A percentile compares a stretch with the other conserved stretches of the same genome.
Evolutionary conservation across 2,329 filamentous ascomycete genomes (phyloP).

Genomic region (Dendryphion nanum): DNA sequence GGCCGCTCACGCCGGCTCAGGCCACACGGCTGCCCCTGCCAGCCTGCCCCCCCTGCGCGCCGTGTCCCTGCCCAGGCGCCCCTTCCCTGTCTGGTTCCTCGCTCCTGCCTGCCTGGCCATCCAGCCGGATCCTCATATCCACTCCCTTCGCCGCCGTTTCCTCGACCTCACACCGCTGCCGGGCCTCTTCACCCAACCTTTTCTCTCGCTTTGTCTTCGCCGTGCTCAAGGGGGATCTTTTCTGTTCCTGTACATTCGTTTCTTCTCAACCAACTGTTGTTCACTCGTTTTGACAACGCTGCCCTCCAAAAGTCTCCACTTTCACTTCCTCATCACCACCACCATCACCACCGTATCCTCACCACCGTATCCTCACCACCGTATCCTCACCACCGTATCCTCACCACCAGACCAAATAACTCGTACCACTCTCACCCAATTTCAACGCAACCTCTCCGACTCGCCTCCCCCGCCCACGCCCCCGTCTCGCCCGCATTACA

Average conservation of each 20-base stretch:
- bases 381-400: not conserved
- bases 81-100: not conserved
- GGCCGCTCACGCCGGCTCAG: too few relatives aligned
- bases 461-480: too few relatives aligned
- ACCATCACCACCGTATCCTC: constrained; percentile 5
- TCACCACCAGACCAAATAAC: constrained; percentile 8
- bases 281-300: constrained; percentile 34
- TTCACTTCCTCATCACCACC: constrained; percentile 3
- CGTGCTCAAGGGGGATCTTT: constrained; percentile 2
- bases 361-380: constrained; percentile 5
- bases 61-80: not conserved
- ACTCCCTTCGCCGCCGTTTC: constrained; percentile 19
- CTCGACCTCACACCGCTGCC: constrained; percentile 13
- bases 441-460: too few relatives aligned
- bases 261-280: constrained; percentile 22
- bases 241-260: constrained; percentile 17
- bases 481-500: too few relatives aligned
- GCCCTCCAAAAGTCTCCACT: not conserved
- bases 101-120: too few relatives aligned
- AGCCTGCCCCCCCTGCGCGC: not conserved
- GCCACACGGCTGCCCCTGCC: too few relatives aligned
- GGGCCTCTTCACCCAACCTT: constrained; percentile 11
- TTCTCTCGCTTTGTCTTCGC: constrained; percentile 7
- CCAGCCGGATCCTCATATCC: constrained; percentile 23
- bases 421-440: not conserved